Conservation (phyloP, 177 flowering plant species). For the Tripterygium wilfordii region DNA sequence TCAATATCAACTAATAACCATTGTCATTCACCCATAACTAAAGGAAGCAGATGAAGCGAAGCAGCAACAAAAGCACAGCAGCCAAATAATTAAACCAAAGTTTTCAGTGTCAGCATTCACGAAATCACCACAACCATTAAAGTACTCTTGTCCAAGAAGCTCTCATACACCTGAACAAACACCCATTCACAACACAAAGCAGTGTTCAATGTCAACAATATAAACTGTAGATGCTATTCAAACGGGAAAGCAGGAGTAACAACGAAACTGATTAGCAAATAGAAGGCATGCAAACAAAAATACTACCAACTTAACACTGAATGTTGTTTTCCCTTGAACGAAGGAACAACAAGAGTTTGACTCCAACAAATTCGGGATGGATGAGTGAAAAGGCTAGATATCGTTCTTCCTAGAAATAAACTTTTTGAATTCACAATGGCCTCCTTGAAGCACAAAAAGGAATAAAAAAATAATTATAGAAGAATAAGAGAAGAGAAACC, state of each 20-base stretch:
- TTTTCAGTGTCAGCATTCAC: constrained; percentile 30
- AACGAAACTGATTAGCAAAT: neutral
- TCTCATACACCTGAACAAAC: constrained; percentile 38
- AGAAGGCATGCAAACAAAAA: too few species aligned
- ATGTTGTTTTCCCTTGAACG: too few species aligned
- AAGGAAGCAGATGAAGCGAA: constrained; percentile 8
- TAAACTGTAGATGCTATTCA: neutral
- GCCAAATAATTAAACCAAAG: constrained; percentile 29
- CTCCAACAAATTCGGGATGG: too few species aligned
- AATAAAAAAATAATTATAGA: too few species aligned
- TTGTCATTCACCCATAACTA: constrained; percentile 7
- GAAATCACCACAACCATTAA: constrained; percentile 39
- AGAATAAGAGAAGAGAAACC: too few species aligned
- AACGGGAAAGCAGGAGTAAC: neutral
- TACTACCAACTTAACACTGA: too few species aligned
- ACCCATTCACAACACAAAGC: constrained; percentile 21
- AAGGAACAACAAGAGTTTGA: too few species aligned
- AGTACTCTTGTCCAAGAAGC: constrained; percentile 41
- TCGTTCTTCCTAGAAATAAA: too few species aligned
- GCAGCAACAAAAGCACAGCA: constrained; percentile 20
- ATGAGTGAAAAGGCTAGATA: too few species aligned
- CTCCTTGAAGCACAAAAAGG: too few species aligned
- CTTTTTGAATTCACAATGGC: too few species aligned
- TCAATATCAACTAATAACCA: constrained; percentile 1
- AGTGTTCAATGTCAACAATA: constrained; percentile 10